Base-by-base conservation (phyloP, 176 grass and related monocot species). In the Coix lacrymajobi region DNA sequence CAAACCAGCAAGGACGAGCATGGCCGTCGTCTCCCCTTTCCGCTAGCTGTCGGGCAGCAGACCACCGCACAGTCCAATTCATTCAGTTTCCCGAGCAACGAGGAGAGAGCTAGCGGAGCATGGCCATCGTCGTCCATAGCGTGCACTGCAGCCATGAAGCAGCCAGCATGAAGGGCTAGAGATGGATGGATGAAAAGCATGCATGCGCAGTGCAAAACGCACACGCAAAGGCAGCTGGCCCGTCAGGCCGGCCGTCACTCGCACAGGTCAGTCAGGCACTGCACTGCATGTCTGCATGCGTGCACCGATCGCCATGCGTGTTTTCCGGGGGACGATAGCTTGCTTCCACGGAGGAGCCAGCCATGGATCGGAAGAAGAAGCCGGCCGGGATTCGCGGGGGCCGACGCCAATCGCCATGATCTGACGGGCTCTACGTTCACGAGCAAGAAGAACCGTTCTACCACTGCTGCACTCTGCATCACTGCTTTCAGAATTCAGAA, bases 201-300 rank as follows among this genome's bases (percentile, higher is more conserved):
- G 41, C 39, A 11, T 40, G 86, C 45, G 67, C 4, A 68, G 37
- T 44, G 62, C 52, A 71, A 71, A 77, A 58, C 5, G 25, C 54
- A 54, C 80, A 88, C 86, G 86, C 86, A 77, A 85, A 69, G 87
- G 40, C 63, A 43, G 34, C 22, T 20, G 52, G 22, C 3, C 36
- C 65, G 66, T 69, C 66, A 39, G 12, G 66, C 52, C 52, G 52
- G 52, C 52, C 52, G 20, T 54, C 51, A 54, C 51, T 54, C 51
- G 19, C 51, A 54, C 51, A 54, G 51, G 51, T 56, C 52, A 56
- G 20, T 56, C 52, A n/a, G 52, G 20, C 8, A 24, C 20, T 56
- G 17, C 17, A 54, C 49, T n/a, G 20, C 20, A 24, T 20, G 8
- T 70, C 52, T 56, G 52, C 54, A 58, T 22, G 24, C 79, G 70